Percentiles rank a stretch among this genome's conserved stretches.
Conservation (phyloP, 2,329 filamentous ascomycete genomes). For the Fusarium verticillioides region DNA sequence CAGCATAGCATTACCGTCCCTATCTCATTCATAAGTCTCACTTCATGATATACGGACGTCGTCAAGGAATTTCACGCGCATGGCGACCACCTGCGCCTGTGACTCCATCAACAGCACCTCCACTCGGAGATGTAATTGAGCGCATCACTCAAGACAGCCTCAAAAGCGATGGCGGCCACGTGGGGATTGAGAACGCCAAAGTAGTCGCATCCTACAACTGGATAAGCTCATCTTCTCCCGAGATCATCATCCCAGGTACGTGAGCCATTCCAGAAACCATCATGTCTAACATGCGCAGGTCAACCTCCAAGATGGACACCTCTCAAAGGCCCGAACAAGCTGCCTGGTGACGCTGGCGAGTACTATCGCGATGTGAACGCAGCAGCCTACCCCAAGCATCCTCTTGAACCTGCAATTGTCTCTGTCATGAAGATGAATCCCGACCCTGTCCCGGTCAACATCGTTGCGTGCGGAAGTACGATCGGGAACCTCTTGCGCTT, state of each 20-base stretch:
- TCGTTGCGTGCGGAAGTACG: slow-evolving; percentile 72
- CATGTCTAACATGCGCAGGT: slow-evolving; percentile 23
- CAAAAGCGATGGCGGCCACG: background rate
- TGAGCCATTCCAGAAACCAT: background rate
- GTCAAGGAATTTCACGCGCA: background rate
- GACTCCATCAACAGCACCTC: slow-evolving; percentile 23
- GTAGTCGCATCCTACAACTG: slow-evolving; percentile 63
- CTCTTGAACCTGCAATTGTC: slow-evolving; percentile 61
- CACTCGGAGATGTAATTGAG: slow-evolving; percentile 41
- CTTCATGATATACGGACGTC: background rate
- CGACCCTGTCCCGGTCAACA: slow-evolving; percentile 53
- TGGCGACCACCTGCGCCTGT: background rate
- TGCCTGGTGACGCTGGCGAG: slow-evolving; percentile 53
- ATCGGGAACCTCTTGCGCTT: slow-evolving; percentile 71
- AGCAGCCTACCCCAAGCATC: slow-evolving; percentile 60
- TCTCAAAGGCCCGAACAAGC: background rate
- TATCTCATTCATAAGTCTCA: background rate
- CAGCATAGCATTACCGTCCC: rapidly evolving
- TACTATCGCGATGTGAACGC: slow-evolving; percentile 68
- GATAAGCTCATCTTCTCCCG: slow-evolving; percentile 54
- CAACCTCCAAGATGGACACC: slow-evolving; percentile 43
- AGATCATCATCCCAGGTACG: slow-evolving; percentile 58
- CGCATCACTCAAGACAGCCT: slow-evolving; percentile 24
- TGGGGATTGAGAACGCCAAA: slow-evolving; percentile 51
- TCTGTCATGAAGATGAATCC: slow-evolving; percentile 49